A percentile compares a stretch with the other conserved stretches of the same genome.
Evolutionary conservation across 345 rosid genomes (phyloP).

Genomic region (Camelina laxa): DNA sequence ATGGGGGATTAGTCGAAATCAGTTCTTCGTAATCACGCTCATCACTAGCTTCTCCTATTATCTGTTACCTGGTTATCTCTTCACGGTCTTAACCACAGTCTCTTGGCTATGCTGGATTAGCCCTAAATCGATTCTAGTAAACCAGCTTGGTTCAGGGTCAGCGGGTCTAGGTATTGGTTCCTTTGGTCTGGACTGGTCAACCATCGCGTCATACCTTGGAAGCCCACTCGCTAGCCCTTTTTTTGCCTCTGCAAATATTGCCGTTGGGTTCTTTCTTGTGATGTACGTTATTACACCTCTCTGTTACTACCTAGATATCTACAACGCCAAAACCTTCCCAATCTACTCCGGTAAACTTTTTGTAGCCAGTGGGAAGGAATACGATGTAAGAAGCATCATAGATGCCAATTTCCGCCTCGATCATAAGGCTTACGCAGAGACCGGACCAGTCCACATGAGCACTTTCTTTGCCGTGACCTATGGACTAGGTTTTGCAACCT

Average conservation of each 20-base stretch:
- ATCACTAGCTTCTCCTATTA: constrained; percentile 69
- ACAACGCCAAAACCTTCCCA: constrained; percentile 75
- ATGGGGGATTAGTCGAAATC: constrained; percentile 54
- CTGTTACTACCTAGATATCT: constrained; percentile 62
- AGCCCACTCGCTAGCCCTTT: constrained; percentile 90
- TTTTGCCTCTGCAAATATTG: constrained; percentile 79
- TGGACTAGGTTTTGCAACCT: constrained; percentile 81
- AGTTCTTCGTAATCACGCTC: constrained; percentile 67
- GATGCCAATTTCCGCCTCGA: constrained; percentile 63
- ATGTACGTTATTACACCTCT: constrained; percentile 82
- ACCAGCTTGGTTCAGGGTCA: constrained; percentile 82
- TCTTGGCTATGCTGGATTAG: constrained; percentile 88
- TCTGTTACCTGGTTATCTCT: constrained; percentile 67
- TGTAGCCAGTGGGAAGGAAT: constrained; percentile 49
- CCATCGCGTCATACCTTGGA: constrained; percentile 69
- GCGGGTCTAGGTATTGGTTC: constrained; percentile 73
- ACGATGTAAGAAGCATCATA: constrained; percentile 57
- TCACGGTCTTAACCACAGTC: constrained; percentile 53
- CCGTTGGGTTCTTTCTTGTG: constrained; percentile 65
- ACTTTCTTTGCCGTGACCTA: constrained; percentile 81
- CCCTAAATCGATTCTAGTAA: constrained; percentile 65
- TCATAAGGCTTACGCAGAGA: constrained; percentile 51
- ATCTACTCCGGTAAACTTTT: constrained; percentile 60
- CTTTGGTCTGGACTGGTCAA: constrained; percentile 75
- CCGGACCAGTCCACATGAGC: constrained; percentile 66